phyloP scores from a whole-genome alignment of 2,329 filamentous ascomycete genomes.

The Pseudogymnoascus sp. region DNA sequence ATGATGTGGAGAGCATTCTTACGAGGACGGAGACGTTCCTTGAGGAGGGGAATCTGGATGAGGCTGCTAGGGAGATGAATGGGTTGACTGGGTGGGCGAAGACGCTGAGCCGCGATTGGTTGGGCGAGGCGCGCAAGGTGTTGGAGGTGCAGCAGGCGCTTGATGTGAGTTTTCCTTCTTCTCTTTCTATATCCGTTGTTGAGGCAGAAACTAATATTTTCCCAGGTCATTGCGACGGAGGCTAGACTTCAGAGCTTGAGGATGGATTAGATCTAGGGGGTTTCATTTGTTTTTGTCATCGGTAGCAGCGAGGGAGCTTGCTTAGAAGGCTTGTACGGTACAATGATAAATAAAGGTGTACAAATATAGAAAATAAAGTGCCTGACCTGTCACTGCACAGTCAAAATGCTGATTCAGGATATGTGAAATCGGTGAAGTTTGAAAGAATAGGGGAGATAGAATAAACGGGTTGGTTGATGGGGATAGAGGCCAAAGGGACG shows the following conservation, averaged over 20 bases:
- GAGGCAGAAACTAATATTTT: slow-evolving; percentile 15
- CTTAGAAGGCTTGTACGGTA: neutral
- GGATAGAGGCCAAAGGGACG: neutral
- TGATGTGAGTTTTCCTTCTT: slow-evolving; percentile 65
- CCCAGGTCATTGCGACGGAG: slow-evolving; percentile 79
- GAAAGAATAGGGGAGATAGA: neutral
- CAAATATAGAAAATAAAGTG: slow-evolving; percentile 6
- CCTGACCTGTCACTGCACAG: neutral
- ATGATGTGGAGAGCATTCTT: slow-evolving; percentile 90
- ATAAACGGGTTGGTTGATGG: neutral
- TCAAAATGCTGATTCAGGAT: neutral
- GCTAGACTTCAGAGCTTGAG: slow-evolving; percentile 81
- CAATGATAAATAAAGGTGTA: slow-evolving; percentile 4
- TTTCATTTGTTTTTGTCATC: slow-evolving; percentile 3
- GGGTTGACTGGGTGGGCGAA: slow-evolving; percentile 88
- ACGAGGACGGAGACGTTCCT: slow-evolving; percentile 82
- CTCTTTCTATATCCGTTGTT: slow-evolving; percentile 1
- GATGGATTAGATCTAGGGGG: slow-evolving; percentile 53
- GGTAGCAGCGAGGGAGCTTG: neutral
- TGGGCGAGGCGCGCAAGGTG: slow-evolving; percentile 82
- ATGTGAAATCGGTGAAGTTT: neutral
- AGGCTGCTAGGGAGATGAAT: slow-evolving; percentile 92
- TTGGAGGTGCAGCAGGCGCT: slow-evolving; percentile 93
- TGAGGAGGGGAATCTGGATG: slow-evolving; percentile 88
- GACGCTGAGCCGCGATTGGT: slow-evolving; percentile 89